Evolutionary conservation across 257 asterid genomes (phyloP), one percentile per base, ranked within the genome.

Genomic region (Knoxia roxburghii): DNA sequence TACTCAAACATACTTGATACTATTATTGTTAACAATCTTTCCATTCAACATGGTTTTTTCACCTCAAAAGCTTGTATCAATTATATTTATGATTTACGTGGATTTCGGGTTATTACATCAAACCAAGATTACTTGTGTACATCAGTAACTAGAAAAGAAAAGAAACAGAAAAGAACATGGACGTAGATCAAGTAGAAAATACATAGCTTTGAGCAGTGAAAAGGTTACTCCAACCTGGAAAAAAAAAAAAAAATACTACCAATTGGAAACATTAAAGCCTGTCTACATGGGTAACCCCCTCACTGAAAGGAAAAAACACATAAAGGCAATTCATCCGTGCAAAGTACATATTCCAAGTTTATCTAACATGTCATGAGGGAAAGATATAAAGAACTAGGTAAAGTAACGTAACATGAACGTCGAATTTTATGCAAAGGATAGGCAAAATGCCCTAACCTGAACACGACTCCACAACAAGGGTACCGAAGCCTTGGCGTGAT

Each of bases 391-490:
- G 8, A 33, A 20, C 17, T n/a, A 35, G 43, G n/a, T 30, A 60
- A 60, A 7, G 7, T n/a, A 18, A 14, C 29, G 29, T 5, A 59
- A 59, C 48, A 59, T 27, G 29, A 14, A 48, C 17, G 27, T 32
- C 23, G 27, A n/a, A 20, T 65, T 14, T 39, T 0, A 39, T 26
- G 24, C 3, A 33, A 20, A 0, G 24, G 30, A 18, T 48, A 63
- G 15, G 32, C 40, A 50, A 63, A 60, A 51, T 61, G 71, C n/a
- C n/a, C 79, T 15, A 51, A 91, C 99, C 95, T 95, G 98, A 73
- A 91, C 98, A 6, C 99, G 99, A 73, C 99, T 95, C 99, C 99
- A 95, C 43, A 91, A 83, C 86, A 95, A 81, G 65, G 99, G 99
- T 51, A 91, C 95, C 52, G 98, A 85, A 79, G 96, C 98, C 84